A percentile compares a stretch with the other conserved stretches of the same genome.
phyloP scores from a whole-genome alignment of 169 alveolate genomes.

The Plasmodium gaboni region DNA sequence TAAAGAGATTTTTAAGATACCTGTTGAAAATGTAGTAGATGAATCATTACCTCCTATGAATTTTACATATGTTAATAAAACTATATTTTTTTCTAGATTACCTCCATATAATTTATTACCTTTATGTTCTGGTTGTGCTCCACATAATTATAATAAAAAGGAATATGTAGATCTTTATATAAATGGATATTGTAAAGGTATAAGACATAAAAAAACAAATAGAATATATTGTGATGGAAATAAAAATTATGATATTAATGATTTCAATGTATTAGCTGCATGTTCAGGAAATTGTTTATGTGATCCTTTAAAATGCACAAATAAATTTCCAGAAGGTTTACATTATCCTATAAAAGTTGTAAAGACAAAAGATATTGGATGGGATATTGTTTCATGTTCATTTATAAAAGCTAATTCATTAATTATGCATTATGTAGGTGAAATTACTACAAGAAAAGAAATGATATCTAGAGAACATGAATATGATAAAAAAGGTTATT shows the following conservation, averaged over 20 bases:
- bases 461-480: conserved; percentile 89
- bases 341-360: conserved; percentile 84
- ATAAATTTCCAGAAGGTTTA: conserved; percentile 83
- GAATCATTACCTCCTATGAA: conserved; percentile 83
- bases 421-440: conserved; percentile 92
- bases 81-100: conserved; percentile 79
- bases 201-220: conserved; percentile 76
- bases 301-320: conserved; percentile 82
- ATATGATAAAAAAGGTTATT: conserved; percentile 83
- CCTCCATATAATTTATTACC: conserved; percentile 83
- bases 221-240: conserved; percentile 80
- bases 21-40: conserved; percentile 86
- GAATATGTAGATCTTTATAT: conserved; percentile 76
- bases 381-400: conserved; percentile 83
- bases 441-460: conserved; percentile 85
- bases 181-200: conserved; percentile 82
- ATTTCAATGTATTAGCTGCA: conserved; percentile 82
- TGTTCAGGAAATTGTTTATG: conserved; percentile 87
- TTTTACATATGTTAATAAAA: conserved; percentile 83
- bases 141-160: conserved; percentile 71
- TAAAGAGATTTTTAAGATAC: conserved; percentile 82
- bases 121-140: conserved; percentile 83
- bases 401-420: conserved; percentile 84
- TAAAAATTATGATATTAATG: conserved; percentile 78
- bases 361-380: conserved; percentile 81